These are phyloP conservation scores for Rhynchosporium secalis DNA, from an alignment of 2,329 filamentous ascomycete species.

Conservation along the genomic window DNA sequence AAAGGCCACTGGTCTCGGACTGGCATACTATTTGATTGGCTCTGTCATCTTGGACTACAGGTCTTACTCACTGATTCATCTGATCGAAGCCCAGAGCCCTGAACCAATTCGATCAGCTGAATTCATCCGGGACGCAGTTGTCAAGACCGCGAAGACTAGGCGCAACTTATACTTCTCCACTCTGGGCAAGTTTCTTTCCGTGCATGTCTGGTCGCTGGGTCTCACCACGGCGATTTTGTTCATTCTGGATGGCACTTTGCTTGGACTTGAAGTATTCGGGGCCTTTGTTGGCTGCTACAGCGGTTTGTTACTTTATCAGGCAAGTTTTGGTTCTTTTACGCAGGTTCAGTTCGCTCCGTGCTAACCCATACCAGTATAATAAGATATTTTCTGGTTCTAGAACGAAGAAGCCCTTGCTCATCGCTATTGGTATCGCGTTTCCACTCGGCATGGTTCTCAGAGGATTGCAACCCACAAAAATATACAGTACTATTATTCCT, in stretches of 20 bases:
- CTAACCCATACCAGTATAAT: slow-evolving; percentile 5
- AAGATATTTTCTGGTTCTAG: slow-evolving; percentile 12
- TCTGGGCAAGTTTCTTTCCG: slow-evolving; percentile 7
- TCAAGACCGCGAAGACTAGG: slow-evolving; percentile 6
- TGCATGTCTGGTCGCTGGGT: slow-evolving; percentile 11
- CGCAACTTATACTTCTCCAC: slow-evolving; percentile 11
- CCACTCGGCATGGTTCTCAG: slow-evolving; percentile 6
- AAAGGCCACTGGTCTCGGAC: slow-evolving; percentile 7
- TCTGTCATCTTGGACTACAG: slow-evolving; percentile 13
- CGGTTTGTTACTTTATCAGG: slow-evolving; percentile 12
- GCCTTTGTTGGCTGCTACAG: slow-evolving; percentile 8
- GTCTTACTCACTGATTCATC: neutral
- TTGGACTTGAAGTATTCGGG: neutral
- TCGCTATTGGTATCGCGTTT: slow-evolving; percentile 6
- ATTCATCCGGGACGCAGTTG: slow-evolving; percentile 2
- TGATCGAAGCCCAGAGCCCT: neutral
- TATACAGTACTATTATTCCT: slow-evolving; percentile 5
- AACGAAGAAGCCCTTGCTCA: neutral
- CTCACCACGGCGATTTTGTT: slow-evolving; percentile 8
- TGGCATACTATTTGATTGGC: slow-evolving; percentile 13
- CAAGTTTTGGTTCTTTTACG: neutral
- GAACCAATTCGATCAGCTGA: slow-evolving; percentile 14
- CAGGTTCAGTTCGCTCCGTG: neutral
- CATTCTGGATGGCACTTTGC: slow-evolving; percentile 4
- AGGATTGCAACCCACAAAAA: neutral